Evolutionary conservation across 129 eudicot species (phyloP).

Genomic region (Glebionis coronaria): DNA sequence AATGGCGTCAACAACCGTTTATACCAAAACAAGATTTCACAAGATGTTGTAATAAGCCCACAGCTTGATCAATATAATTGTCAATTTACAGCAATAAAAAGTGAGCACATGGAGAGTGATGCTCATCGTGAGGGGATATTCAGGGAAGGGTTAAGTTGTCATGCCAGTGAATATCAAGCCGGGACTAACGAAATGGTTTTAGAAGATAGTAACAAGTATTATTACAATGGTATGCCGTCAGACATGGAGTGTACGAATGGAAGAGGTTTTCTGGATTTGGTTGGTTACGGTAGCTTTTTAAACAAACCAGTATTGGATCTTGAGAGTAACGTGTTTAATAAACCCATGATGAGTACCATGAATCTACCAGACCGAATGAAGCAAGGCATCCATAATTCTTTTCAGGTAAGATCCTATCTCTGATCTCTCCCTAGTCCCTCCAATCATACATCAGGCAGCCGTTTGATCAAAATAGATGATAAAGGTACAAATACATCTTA

Average conservation of each 20-base stretch:
- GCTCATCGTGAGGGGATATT: constrained; percentile 23
- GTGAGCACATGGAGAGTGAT: constrained; percentile 30
- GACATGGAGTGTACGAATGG: constrained; percentile 32
- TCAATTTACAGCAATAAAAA: constrained; percentile 36
- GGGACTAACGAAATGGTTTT: constrained; percentile 24
- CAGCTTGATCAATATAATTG: constrained; percentile 34
- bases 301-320: constrained; percentile 33
- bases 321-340: constrained; percentile 32
- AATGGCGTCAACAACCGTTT: constrained; percentile 30
- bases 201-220: constrained; percentile 38
- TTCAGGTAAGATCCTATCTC: constrained; percentile 30
- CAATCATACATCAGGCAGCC: neutral
- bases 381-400: constrained; percentile 35
- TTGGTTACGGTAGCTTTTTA: constrained; percentile 29
- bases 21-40: constrained; percentile 38
- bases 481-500: neutral
- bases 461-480: neutral
- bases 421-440: constrained; percentile 3
- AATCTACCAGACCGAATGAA: constrained; percentile 41
- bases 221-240: constrained; percentile 26
- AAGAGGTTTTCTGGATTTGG: constrained; percentile 44
- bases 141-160: constrained; percentile 24
- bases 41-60: constrained; percentile 36
- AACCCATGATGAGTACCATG: constrained; percentile 25
- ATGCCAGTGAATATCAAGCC: constrained; percentile 28